A percentile compares a stretch with the other conserved stretches of the same genome.
Conservation (phyloP, 768 basidiomycete genomes). For the Psilocybe azurescens region DNA sequence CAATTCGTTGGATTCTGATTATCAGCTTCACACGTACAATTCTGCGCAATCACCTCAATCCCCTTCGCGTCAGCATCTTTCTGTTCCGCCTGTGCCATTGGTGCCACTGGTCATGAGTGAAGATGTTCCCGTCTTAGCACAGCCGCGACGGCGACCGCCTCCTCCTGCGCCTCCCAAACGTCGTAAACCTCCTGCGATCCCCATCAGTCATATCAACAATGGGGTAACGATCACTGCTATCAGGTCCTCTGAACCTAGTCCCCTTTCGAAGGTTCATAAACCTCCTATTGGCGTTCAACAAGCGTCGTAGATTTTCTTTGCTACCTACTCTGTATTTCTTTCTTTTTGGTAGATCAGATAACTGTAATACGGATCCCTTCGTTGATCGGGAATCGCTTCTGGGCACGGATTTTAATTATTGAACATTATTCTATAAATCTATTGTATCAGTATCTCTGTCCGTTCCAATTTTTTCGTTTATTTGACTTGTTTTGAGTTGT, state of each 20-base stretch:
- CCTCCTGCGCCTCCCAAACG: slow-evolving; percentile 74
- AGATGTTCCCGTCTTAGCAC: slow-evolving; percentile 19
- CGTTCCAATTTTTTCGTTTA: neutral
- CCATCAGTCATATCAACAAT: slow-evolving; percentile 50
- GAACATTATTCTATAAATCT: neutral
- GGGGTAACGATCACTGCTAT: slow-evolving; percentile 69
- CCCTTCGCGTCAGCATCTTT: slow-evolving; percentile 9
- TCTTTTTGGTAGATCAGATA: slow-evolving; percentile 2
- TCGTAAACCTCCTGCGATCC: slow-evolving; percentile 75
- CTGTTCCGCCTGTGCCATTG: slow-evolving; percentile 12
- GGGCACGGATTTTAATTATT: neutral
- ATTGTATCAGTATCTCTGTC: neutral
- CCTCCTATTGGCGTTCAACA: slow-evolving; percentile 26
- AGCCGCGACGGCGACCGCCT: slow-evolving; percentile 50
- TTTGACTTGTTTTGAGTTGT: no score
- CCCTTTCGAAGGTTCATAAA: slow-evolving; percentile 33
- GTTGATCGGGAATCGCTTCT: neutral
- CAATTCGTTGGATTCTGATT: slow-evolving; percentile 20
- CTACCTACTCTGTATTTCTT: neutral
- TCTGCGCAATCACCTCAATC: slow-evolving; percentile 13
- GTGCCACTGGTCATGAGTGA: slow-evolving; percentile 25
- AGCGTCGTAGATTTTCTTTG: slow-evolving; percentile 16
- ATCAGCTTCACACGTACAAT: slow-evolving; percentile 14
- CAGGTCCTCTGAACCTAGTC: slow-evolving; percentile 45
- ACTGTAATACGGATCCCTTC: neutral